phyloP scores from a whole-genome alignment of 768 basidiomycete genomes.

The Flagelloscypha sp. region DNA sequence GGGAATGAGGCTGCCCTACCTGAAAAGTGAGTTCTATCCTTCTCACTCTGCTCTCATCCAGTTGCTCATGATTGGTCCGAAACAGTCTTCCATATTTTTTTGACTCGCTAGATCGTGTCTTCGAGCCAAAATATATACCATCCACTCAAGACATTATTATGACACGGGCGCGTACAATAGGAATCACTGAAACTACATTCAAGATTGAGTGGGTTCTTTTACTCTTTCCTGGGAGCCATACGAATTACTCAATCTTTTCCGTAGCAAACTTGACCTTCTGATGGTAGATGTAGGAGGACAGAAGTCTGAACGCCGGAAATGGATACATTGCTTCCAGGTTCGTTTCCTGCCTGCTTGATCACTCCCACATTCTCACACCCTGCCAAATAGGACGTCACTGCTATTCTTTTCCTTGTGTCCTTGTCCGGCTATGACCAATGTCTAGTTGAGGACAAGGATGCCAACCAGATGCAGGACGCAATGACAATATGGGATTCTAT shows the following conservation, averaged over 20 bases:
- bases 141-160: constrained; percentile 84
- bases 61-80: not conserved
- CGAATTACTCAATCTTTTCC: too few species aligned
- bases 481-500: constrained; percentile 99
- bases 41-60: not conserved
- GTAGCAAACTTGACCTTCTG: constrained; percentile 75
- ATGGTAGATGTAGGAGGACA: constrained; percentile 85
- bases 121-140: constrained; percentile 63
- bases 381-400: constrained; percentile 91
- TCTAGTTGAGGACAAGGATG: constrained; percentile 86
- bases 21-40: constrained; percentile 59
- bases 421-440: constrained; percentile 93
- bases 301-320: constrained; percentile 87
- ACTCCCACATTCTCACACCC: too few species aligned
- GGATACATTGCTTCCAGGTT: constrained; percentile 95
- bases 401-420: constrained; percentile 86
- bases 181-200: constrained; percentile 84
- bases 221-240: too few species aligned
- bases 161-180: constrained; percentile 80
- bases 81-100: constrained; percentile 70
- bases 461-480: too few species aligned
- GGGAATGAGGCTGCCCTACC: constrained; percentile 90
- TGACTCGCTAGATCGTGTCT: constrained; percentile 70
- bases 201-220: too few species aligned
- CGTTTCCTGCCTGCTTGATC: too few species aligned